phyloP scores from a whole-genome alignment of 1,284 basidiomycete genomes.

The Erythrobasidium hasegawianum region DNA sequence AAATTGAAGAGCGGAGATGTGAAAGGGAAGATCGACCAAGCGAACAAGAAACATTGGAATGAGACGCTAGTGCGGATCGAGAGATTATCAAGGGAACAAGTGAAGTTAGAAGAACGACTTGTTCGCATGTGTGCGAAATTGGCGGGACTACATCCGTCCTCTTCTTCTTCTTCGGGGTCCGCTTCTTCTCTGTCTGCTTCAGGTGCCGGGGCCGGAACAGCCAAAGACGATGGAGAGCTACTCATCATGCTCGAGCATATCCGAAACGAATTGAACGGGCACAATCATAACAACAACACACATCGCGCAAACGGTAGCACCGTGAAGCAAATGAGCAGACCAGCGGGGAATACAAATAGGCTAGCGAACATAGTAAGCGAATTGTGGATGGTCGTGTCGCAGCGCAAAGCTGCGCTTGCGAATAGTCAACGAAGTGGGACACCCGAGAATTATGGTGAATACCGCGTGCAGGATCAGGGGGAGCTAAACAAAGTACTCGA shows the following conservation, averaged over 20 bases:
- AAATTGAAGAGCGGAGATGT: constrained; percentile 19
- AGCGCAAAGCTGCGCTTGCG: constrained; percentile 24
- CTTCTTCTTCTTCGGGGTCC: too few relatives aligned
- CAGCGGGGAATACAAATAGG: background rate
- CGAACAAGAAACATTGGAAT: constrained; percentile 34
- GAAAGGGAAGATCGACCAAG: constrained; percentile 23
- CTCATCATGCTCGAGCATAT: constrained; percentile 24
- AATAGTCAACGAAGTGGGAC: constrained; percentile 8
- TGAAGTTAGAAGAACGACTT: constrained; percentile 17
- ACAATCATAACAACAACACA: too few relatives aligned
- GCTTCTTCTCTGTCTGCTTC: background rate
- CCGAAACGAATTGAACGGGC: constrained; percentile 18
- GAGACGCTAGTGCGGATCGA: constrained; percentile 27
- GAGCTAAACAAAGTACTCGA: constrained; percentile 27
- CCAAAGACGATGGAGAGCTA: constrained; percentile 27
- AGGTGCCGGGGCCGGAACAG: background rate
- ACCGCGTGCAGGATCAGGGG: constrained; percentile 19
- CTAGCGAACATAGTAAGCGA: constrained; percentile 28
- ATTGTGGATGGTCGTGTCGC: constrained; percentile 34
- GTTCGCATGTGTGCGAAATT: constrained; percentile 24
- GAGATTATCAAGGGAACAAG: constrained; percentile 12
- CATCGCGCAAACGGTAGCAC: too few relatives aligned
- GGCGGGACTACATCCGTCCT: constrained; percentile 20
- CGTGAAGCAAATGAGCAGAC: too few relatives aligned
- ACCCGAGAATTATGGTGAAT: constrained; percentile 16